Evolutionary conservation across 441 rosid species (phyloP), one percentile per base, ranked within the genome.

Genomic region (Mallotus japonicus): DNA sequence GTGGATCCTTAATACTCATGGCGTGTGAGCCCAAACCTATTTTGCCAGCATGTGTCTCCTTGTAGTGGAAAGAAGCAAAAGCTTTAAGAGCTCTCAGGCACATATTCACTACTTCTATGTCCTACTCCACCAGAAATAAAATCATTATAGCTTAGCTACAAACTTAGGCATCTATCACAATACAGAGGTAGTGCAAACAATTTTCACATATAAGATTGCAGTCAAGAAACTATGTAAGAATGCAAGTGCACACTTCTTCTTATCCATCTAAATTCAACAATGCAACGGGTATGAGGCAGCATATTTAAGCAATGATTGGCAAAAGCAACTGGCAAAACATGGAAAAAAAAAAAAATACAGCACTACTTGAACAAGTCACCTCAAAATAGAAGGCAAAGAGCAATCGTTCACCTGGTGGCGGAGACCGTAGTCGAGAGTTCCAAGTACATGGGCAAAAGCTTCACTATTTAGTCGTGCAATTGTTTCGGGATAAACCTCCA

Each of bases 401-500:
- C 53, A 59, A 22, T 10, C 63, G 62, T 73, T 75, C 85, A 93
- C 99, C 98, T 93, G 98, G 80, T 95, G 94, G 77, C 83, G 98
- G 82, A 93, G 93, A 78, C 97, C 98, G 62, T 89, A 89, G 70
- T 91, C 95, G 6, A 93, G 92, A 60, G 99, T 91, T 75, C 90
- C 86, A 59, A 95, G 85, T 17, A 95, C 86, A 80, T 92, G 97
- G 70, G 77, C 81, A 82, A 95, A 91, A 78, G 97, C 92, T 47
- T 91, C 95, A 65, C 76, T 74, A 65, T 85, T 86, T 74, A 93
- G 85, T 70, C 83, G 92, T 28, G 92, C 90, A 61, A 93, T 87
- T 75, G 90, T 89, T 83, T 93, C 98, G 3, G 99, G 99, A 81
- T 95, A 95, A 44, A 95, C 99, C 88, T 93, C 99, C 79, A 95